phyloP scores from a whole-genome alignment of 331 rosid genomes.

The Quercus phellos region DNA sequence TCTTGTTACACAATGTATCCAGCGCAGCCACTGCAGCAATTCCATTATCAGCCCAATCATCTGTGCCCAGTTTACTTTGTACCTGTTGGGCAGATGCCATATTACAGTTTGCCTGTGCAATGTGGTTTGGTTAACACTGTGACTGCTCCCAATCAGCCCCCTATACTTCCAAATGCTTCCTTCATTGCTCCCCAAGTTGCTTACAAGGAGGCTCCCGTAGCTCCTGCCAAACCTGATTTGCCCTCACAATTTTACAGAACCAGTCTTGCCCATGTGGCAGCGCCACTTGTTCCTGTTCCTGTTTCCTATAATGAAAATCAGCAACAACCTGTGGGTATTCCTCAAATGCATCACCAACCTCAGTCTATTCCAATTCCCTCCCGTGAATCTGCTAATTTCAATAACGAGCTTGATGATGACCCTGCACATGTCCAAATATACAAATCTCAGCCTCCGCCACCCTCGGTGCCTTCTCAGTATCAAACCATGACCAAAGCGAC shows the following conservation, averaged over 20 bases:
- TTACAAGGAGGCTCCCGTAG: conserved; percentile 17
- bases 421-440: conserved; percentile 37
- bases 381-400: conserved; percentile 21
- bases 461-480: conserved; percentile 23
- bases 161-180: conserved; percentile 24
- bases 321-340: conserved; percentile 22
- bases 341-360: conserved; percentile 16
- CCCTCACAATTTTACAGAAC: conserved; percentile 14
- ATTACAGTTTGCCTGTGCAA: conserved; percentile 25
- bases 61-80: conserved; percentile 28
- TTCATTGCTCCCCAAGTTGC: conserved; percentile 18
- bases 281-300: conserved; percentile 4
- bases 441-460: conserved; percentile 70
- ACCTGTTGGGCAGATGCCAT: conserved; percentile 36
- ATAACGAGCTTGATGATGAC: conserved; percentile 30
- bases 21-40: conserved; percentile 21
- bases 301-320: conserved; percentile 18
- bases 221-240: conserved; percentile 6
- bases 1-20: conserved; percentile 32
- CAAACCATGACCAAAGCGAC: conserved; percentile 24
- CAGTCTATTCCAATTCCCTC: conserved; percentile 13
- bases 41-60: conserved; percentile 39
- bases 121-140: conserved; percentile 14
- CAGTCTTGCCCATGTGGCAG: not conserved
- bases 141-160: conserved; percentile 16